Evolutionary conservation across 140 eudicot species (phyloP), one percentile per base, ranked within the genome.

Genomic region (Senecio squalidus): DNA sequence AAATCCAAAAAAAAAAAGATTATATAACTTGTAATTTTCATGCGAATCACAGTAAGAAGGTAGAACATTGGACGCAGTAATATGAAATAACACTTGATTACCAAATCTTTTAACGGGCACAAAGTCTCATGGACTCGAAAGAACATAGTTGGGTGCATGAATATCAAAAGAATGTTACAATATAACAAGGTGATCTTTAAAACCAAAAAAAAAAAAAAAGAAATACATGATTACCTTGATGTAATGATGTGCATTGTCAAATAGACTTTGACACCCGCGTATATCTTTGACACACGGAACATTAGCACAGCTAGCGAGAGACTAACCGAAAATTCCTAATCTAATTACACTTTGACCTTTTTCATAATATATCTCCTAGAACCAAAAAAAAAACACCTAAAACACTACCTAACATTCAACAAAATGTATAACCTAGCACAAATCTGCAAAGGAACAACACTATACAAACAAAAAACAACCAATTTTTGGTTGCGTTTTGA

Each of bases 341-440:
- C 76, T 72, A 72, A 25, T 72, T 27, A 34, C 55, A 55, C 57
- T 20, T 72, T 48, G 39, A 46, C n/a, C n/a, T n/a, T n/a, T n/a
- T n/a, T n/a, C n/a, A n/a, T 66, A 55, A 45, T 44, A 33, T 49
- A 44, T 71, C 55, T 20, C 62, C 75, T 69, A 59, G 5, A 48
- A 50, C 30, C 48, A 20, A 51, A 36, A 17, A 31, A 27, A 28
- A n/a, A 28, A 31, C 60, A 54, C 68, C 33, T 49, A 34, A 23
- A 61, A 39, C 60, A 50, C 66, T 24, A n/a, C 61, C 68, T 69
- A 69, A 36, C 53, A 31, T 58, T 46, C 66, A 58, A 57, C 52
- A n/a, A 46, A 16, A 55, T 4, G 61, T 63, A 55, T 71, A 71
- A 71, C 77, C 77, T 72, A 72, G 64, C 31, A 29, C 71, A 64